A percentile compares a stretch with the other conserved stretches of the same genome.
Conservation (phyloP, 2,329 filamentous ascomycete genomes). For the Aspergillus brunneoviolaceus region DNA sequence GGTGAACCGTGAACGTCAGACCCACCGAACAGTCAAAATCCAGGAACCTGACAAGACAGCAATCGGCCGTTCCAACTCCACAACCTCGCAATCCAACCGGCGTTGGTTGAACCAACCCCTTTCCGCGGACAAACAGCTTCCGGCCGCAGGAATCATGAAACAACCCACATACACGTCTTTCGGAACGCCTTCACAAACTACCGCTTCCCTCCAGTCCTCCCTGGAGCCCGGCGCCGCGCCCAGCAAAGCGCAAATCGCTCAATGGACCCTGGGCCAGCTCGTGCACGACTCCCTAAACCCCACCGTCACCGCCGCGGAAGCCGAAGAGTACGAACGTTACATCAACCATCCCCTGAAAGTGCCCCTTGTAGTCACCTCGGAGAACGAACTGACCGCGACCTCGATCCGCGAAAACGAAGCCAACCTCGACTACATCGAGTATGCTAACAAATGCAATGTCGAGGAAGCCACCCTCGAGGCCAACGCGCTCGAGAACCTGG, state of each 20-base stretch:
- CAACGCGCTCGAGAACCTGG: slow-evolving; percentile 62
- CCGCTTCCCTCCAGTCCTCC: slow-evolving; percentile 24
- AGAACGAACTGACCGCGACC: slow-evolving; percentile 37
- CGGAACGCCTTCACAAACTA: slow-evolving; percentile 22
- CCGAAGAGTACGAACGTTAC: slow-evolving; percentile 84
- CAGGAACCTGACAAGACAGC: slow-evolving; percentile 58
- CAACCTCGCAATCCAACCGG: slow-evolving; percentile 15
- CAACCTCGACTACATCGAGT: slow-evolving; percentile 73
- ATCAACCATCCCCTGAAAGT: slow-evolving; percentile 86
- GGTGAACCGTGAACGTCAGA: slow-evolving; percentile 59
- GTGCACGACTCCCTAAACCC: slow-evolving; percentile 85
- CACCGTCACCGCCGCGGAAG: slow-evolving; percentile 71
- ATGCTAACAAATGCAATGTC: slow-evolving; percentile 68
- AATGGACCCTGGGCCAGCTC: slow-evolving; percentile 85
- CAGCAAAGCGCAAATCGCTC: slow-evolving; percentile 72
- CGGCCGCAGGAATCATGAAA: slow-evolving; percentile 59
- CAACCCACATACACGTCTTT: slow-evolving; percentile 35
- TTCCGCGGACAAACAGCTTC: slow-evolving; percentile 33
- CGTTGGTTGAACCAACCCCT: slow-evolving; percentile 35
- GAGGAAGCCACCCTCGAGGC: slow-evolving; percentile 50
- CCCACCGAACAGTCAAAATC: slow-evolving; percentile 62
- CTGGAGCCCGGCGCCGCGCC: slow-evolving; percentile 62
- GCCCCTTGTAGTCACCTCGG: slow-evolving; percentile 60
- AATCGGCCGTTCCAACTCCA: slow-evolving; percentile 33
- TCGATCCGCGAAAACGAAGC: slow-evolving; percentile 39